A percentile compares a stretch with the other conserved stretches of the same genome.
phyloP scores from a whole-genome alignment of 192 early-diverging fungal species.

The Coemansia sp. region DNA sequence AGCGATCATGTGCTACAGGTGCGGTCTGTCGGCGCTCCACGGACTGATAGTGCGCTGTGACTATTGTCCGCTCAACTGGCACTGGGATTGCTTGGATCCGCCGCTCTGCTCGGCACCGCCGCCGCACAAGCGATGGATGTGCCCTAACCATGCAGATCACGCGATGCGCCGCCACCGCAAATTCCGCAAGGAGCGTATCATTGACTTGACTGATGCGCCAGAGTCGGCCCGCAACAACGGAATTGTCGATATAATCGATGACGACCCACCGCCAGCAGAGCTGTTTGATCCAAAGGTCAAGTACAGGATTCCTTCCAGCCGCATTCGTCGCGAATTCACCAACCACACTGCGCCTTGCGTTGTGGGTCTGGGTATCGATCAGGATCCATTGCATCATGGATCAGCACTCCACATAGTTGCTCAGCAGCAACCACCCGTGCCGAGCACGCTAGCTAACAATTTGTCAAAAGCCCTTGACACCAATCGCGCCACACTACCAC shows the following conservation, averaged over 20 bases:
- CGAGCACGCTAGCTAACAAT: background rate
- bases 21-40: slow-evolving; percentile 44
- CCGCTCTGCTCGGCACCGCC: slow-evolving; percentile 47
- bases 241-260: slow-evolving; percentile 45
- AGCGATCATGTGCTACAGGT: slow-evolving; percentile 47
- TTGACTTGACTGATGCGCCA: slow-evolving; percentile 37
- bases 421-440: background rate
- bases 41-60: slow-evolving; percentile 48
- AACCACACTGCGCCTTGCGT: slow-evolving; percentile 10
- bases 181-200: slow-evolving; percentile 48
- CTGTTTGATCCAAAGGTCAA: slow-evolving; percentile 49
- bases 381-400: background rate
- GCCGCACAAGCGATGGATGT: slow-evolving; percentile 49
- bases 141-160: slow-evolving; percentile 54
- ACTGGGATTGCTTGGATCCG: slow-evolving; percentile 55
- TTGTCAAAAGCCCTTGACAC: background rate
- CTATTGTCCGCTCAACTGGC: slow-evolving; percentile 53
- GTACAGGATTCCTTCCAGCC: slow-evolving; percentile 34
- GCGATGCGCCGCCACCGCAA: slow-evolving; percentile 39
- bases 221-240: slow-evolving; percentile 39
- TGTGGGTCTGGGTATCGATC: background rate
- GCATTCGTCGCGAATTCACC: slow-evolving; percentile 32
- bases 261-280: slow-evolving; percentile 45
- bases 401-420: background rate
- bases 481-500: background rate